These are phyloP conservation scores for Phytophthora ramorum DNA, from an alignment of 352 stramenopile genomes.

Conservation along the genomic window DNA sequence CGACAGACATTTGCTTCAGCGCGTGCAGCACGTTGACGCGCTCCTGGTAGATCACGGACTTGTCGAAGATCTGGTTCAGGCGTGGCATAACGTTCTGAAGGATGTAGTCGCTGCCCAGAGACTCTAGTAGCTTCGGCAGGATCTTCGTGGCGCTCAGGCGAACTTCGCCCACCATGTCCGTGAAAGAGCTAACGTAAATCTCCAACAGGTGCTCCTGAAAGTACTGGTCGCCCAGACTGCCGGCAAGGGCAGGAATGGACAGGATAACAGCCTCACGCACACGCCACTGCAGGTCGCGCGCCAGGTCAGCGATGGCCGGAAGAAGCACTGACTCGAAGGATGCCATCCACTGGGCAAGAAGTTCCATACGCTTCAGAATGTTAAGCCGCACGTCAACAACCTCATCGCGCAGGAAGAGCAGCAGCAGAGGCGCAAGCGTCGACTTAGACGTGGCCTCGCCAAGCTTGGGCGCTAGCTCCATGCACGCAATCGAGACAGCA, in stretches of 20 bases:
- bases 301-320: conserved; percentile 91
- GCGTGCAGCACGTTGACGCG: conserved; percentile 86
- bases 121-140: conserved; percentile 73
- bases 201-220: conserved; percentile 89
- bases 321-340: conserved; percentile 84
- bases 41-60: conserved; percentile 89
- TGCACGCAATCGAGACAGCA: conserved; percentile 85
- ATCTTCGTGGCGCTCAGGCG: conserved; percentile 93
- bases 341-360: conserved; percentile 90
- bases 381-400: conserved; percentile 95
- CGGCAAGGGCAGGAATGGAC: conserved; percentile 91
- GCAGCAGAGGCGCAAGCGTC: conserved; percentile 74
- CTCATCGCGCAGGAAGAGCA: conserved; percentile 88
- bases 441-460: conserved; percentile 91
- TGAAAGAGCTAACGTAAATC: conserved; percentile 92
- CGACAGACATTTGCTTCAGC: conserved; percentile 73
- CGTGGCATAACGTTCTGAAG: conserved; percentile 85
- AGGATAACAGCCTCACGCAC: conserved; percentile 93
- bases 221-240: conserved; percentile 84
- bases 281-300: conserved; percentile 94
- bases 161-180: conserved; percentile 95
- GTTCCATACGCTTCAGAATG: conserved; percentile 94
- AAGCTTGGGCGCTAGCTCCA: conserved; percentile 94
- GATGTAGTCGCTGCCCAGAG: conserved; percentile 84
- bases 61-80: conserved; percentile 83